A percentile compares a stretch with the other conserved stretches of the same genome.
Conservation (phyloP, 1,139 yeast genomes). For the Kurtzmaniella quercitrusa region DNA sequence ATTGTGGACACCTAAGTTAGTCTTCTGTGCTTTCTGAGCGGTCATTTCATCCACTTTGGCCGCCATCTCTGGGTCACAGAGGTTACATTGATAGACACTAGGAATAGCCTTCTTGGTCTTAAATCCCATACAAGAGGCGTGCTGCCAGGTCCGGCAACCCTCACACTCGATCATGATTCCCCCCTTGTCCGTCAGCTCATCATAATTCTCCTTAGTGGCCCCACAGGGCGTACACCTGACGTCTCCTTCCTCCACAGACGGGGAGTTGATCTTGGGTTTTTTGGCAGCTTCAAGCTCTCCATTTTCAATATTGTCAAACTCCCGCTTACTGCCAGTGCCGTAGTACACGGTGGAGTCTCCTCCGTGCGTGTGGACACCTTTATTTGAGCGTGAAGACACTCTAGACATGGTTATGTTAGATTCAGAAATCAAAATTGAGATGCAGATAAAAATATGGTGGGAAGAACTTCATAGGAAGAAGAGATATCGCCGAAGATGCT, state of each 20-base stretch:
- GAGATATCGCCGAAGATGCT: no score
- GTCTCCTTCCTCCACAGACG: constrained; percentile 38
- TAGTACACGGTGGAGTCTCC: constrained; percentile 12
- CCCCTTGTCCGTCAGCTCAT: constrained; percentile 54
- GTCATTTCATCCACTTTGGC: neutral
- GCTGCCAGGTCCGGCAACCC: constrained; percentile 80
- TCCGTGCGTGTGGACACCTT: constrained; percentile 36
- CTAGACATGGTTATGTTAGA: constrained; percentile 13
- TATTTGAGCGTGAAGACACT: constrained; percentile 36
- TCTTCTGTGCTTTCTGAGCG: no score
- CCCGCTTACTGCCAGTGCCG: neutral
- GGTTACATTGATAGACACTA: constrained; percentile 28
- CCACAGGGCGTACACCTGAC: constrained; percentile 67
- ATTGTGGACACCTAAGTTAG: no score
- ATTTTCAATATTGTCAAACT: neutral
- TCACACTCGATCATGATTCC: constrained; percentile 81
- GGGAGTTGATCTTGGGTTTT: constrained; percentile 7
- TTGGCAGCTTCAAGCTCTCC: neutral
- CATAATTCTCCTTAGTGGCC: constrained; percentile 57
- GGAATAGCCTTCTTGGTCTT: constrained; percentile 23
- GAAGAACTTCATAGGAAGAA: no score
- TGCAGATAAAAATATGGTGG: no score
- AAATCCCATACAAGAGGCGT: constrained; percentile 66
- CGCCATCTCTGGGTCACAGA: constrained; percentile 16
- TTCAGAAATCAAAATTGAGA: neutral